Percentiles rank a stretch among this genome's conserved stretches.
These are phyloP conservation scores for Zelopaecilomyces penicillatus DNA, from an alignment of 2,329 filamentous ascomycete genomes.

Conservation along the genomic window DNA sequence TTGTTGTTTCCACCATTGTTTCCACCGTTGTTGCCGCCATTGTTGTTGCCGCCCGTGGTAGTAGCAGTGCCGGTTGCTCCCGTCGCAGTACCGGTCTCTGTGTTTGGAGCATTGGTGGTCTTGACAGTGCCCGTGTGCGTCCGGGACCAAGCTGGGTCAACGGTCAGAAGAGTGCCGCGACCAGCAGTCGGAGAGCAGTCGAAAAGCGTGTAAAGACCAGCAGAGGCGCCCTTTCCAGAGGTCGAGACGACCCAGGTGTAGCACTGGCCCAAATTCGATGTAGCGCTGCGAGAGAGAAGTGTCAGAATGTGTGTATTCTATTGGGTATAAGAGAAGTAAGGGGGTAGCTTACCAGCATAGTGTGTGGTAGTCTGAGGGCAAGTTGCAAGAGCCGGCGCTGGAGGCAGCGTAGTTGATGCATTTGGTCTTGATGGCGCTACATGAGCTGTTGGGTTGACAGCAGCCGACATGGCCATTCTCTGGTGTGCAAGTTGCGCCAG, in stretches of 20 bases:
- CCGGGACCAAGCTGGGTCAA: constrained; percentile 18
- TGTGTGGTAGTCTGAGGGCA: constrained; percentile 23
- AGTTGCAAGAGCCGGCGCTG: constrained; percentile 16
- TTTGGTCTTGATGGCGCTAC: constrained; percentile 22
- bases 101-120: constrained; percentile 2
- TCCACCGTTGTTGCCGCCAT: constrained; percentile 24
- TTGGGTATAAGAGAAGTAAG: neutral
- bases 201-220: constrained; percentile 16
- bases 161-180: constrained; percentile 19
- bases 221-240: constrained; percentile 4
- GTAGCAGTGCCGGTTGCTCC: constrained; percentile 6
- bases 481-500: constrained; percentile 18
- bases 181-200: constrained; percentile 19
- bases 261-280: constrained; percentile 12
- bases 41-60: constrained; percentile 13
- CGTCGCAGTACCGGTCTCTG: constrained; percentile 1
- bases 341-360: constrained; percentile 24
- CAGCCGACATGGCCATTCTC: constrained; percentile 22
- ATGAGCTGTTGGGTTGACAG: constrained; percentile 20
- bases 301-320: neutral
- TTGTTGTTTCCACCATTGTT: neutral
- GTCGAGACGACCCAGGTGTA: constrained; percentile 22
- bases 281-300: constrained; percentile 11
- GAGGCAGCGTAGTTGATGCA: constrained; percentile 24
- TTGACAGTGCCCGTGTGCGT: constrained; percentile 13